phyloP scores from a whole-genome alignment of 768 basidiomycete species.

The Lanmaoa pseudosensibilis region DNA sequence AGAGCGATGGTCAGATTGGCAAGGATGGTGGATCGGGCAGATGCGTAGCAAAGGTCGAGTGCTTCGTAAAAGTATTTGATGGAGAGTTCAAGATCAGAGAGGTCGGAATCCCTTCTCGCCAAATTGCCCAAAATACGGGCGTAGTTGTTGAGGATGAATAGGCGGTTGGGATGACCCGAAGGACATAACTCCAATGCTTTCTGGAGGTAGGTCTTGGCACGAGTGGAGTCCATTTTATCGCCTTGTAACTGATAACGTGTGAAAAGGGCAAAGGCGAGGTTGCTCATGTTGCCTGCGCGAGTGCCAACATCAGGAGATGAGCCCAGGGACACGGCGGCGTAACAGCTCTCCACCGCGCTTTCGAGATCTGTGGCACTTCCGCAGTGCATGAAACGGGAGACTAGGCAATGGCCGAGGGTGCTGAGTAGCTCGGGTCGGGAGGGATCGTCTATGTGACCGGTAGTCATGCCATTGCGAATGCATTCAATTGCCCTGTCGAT shows the following conservation, averaged over 20 bases:
- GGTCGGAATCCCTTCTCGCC: constrained; percentile 1
- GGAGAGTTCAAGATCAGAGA: constrained; percentile 14
- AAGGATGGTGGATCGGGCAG: constrained; percentile 8
- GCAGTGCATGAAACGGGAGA: constrained; percentile 17
- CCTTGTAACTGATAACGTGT: constrained; percentile 23
- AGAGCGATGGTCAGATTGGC: constrained; percentile 10
- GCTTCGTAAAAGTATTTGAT: constrained; percentile 21
- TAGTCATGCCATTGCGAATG: constrained; percentile 8
- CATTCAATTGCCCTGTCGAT: constrained; percentile 16
- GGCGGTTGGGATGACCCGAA: neutral
- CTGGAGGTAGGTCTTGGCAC: constrained; percentile 17
- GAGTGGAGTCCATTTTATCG: constrained; percentile 15
- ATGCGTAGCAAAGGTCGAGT: constrained; percentile 14
- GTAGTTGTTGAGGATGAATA: constrained; percentile 11
- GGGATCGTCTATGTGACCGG: constrained; percentile 3
- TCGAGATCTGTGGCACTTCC: constrained; percentile 28
- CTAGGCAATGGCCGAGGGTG: constrained; percentile 14
- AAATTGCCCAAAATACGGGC: constrained; percentile 15
- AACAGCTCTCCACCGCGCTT: constrained; percentile 21
- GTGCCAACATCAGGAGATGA: constrained; percentile 3
- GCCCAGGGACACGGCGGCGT: constrained; percentile 7
- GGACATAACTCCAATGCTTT: constrained; percentile 16
- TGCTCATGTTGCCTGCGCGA: constrained; percentile 5
- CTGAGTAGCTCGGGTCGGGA: constrained; percentile 1
- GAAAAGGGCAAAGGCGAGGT: constrained; percentile 18